These are phyloP conservation scores for Hypoxylon crocopeplum DNA, from an alignment of 495 filamentous ascomycete genomes.

Conservation along the genomic window DNA sequence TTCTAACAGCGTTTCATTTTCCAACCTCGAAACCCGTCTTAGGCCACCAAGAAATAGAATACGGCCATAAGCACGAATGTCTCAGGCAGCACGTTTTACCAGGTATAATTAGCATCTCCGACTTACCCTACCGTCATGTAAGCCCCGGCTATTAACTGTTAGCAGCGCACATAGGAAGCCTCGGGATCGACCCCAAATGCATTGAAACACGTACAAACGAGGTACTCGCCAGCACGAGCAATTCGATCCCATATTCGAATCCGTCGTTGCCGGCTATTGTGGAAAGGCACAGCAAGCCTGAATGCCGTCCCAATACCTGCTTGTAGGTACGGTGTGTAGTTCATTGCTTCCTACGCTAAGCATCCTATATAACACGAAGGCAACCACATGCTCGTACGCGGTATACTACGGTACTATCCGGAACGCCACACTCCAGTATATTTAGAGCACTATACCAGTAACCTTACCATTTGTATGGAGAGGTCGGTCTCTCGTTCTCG, in stretches of 20 bases:
- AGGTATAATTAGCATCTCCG: background rate
- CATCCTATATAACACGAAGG: slow-evolving; percentile 7
- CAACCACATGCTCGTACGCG: too few relatives aligned
- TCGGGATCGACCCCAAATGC: slow-evolving; percentile 25
- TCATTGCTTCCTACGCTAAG: slow-evolving; percentile 14
- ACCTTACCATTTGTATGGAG: too few relatives aligned
- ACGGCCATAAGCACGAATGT: too few relatives aligned
- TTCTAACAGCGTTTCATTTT: too few relatives aligned
- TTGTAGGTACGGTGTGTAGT: background rate
- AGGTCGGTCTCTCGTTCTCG: too few relatives aligned
- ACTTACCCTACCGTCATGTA: background rate
- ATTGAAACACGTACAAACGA: slow-evolving; percentile 13
- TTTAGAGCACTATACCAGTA: too few relatives aligned
- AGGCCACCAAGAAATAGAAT: too few relatives aligned
- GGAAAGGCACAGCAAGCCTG: slow-evolving; percentile 25
- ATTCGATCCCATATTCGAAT: slow-evolving; percentile 15
- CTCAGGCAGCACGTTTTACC: too few relatives aligned
- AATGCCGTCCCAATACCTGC: slow-evolving; percentile 10
- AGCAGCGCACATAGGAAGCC: slow-evolving; percentile 12
- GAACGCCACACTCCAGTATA: background rate
- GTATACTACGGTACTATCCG: background rate
- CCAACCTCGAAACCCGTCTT: too few relatives aligned
- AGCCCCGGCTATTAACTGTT: background rate
- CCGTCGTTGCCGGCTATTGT: slow-evolving; percentile 27
- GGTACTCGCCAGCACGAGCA: slow-evolving; percentile 16